A percentile compares a stretch with the other conserved stretches of the same genome.
These are phyloP conservation scores for Eucalyptus sideroxylon DNA, from an alignment of 345 rosid genomes.

Conservation along the genomic window DNA sequence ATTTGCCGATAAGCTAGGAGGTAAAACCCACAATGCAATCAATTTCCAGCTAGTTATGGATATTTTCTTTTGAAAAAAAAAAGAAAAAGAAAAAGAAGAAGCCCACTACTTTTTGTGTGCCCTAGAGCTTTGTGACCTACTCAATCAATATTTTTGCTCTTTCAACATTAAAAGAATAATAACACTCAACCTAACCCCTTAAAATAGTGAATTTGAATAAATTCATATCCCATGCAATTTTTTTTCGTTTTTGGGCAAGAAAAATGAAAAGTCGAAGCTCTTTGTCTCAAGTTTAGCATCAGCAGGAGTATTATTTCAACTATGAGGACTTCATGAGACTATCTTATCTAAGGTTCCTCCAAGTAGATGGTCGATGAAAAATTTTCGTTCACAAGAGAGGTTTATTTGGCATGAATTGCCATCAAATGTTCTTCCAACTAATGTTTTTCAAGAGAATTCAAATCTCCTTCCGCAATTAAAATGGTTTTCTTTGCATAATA, in stretches of 20 bases:
- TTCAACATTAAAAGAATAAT: too few relatives aligned
- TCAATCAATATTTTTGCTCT: background rate
- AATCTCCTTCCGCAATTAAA: background rate
- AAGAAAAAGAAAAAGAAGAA: too few relatives aligned
- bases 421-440: background rate
- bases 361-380: background rate
- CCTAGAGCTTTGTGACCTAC: background rate
- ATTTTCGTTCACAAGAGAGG: background rate
- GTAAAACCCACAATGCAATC: background rate
- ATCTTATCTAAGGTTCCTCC: background rate
- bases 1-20: background rate
- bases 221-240: background rate
- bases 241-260: background rate
- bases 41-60: background rate
- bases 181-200: too few relatives aligned
- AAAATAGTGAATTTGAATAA: background rate
- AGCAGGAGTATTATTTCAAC: too few relatives aligned
- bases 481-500: background rate
- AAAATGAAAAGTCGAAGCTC: background rate
- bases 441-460: background rate
- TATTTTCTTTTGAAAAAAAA: too few relatives aligned
- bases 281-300: background rate
- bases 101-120: background rate
- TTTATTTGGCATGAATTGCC: background rate
- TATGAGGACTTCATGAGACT: background rate